These are phyloP conservation scores for Physcomitrium patens DNA, from an alignment of 225 moss, liverwort and hornwort species.

Conservation along the genomic window DNA sequence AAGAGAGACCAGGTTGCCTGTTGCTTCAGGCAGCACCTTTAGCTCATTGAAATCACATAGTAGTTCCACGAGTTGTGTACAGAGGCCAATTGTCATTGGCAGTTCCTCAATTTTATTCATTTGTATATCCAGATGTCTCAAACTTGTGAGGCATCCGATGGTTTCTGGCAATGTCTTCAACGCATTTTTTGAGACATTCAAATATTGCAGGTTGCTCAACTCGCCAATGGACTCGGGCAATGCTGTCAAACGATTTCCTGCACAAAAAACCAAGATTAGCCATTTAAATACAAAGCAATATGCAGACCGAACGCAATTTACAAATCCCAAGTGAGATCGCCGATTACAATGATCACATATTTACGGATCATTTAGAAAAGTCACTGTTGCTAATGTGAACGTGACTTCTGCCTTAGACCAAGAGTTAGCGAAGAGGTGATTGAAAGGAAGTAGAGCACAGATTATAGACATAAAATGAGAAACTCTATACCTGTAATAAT, in stretches of 20 bases:
- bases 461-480: too few relatives aligned
- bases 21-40: constrained; percentile 87
- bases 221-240: constrained; percentile 89
- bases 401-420: too few relatives aligned
- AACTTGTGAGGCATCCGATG: constrained; percentile 64
- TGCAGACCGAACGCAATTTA: too few relatives aligned
- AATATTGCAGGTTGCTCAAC: constrained; percentile 53
- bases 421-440: too few relatives aligned
- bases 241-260: constrained; percentile 72
- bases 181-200: constrained; percentile 64
- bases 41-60: constrained; percentile 75
- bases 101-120: constrained; percentile 83
- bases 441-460: too few relatives aligned
- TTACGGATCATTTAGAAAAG: too few relatives aligned
- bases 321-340: too few relatives aligned
- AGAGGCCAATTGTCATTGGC: constrained; percentile 78
- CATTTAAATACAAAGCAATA: background rate
- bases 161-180: constrained; percentile 67
- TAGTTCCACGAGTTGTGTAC: constrained; percentile 75
- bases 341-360: too few relatives aligned
- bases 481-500: too few relatives aligned
- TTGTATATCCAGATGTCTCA: constrained; percentile 61
- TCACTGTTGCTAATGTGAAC: too few relatives aligned
- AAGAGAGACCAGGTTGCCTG: constrained; percentile 66
- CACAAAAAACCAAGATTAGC: constrained; percentile 18